Conservation (phyloP, 2,329 filamentous ascomycete genomes). For the Ophiosphaerella herpotricha region DNA sequence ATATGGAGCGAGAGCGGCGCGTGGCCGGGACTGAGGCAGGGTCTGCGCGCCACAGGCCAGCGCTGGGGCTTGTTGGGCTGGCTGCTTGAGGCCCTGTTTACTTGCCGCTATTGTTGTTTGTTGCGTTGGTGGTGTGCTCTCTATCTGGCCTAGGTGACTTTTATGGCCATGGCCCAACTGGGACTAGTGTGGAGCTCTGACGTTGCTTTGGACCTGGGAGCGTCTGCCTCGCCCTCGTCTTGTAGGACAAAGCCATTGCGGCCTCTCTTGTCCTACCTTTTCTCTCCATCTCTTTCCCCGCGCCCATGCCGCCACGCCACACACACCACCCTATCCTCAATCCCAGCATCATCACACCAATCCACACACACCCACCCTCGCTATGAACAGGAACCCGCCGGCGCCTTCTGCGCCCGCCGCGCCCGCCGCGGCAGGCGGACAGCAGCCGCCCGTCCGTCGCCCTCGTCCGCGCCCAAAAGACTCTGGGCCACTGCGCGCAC, state of each 20-base stretch:
- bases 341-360: slow-evolving; percentile 2
- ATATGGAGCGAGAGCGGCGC: neutral
- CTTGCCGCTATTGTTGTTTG: neutral
- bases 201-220: slow-evolving; percentile 6
- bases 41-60: no score
- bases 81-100: neutral
- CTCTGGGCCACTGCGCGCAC: slow-evolving; percentile 38
- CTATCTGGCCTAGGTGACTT: neutral
- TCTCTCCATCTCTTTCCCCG: slow-evolving; percentile 21
- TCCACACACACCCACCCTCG: slow-evolving; percentile 5
- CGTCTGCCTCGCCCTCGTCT: neutral
- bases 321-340: slow-evolving; percentile 25
- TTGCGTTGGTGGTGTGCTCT: neutral
- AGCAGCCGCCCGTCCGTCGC: slow-evolving; percentile 32
- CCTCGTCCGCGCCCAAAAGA: slow-evolving; percentile 43
- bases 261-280: slow-evolving; percentile 20
- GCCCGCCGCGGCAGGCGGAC: slow-evolving; percentile 41
- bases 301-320: slow-evolving; percentile 19
- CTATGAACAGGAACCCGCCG: slow-evolving; percentile 24
- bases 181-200: slow-evolving; percentile 18
- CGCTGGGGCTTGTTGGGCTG: neutral
- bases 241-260: slow-evolving; percentile 8
- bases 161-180: slow-evolving; percentile 8
- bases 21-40: no score
- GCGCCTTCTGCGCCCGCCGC: slow-evolving; percentile 25